These are phyloP conservation scores for Fusarium compactum DNA, from an alignment of 2,329 filamentous ascomycete species.

Conservation along the genomic window DNA sequence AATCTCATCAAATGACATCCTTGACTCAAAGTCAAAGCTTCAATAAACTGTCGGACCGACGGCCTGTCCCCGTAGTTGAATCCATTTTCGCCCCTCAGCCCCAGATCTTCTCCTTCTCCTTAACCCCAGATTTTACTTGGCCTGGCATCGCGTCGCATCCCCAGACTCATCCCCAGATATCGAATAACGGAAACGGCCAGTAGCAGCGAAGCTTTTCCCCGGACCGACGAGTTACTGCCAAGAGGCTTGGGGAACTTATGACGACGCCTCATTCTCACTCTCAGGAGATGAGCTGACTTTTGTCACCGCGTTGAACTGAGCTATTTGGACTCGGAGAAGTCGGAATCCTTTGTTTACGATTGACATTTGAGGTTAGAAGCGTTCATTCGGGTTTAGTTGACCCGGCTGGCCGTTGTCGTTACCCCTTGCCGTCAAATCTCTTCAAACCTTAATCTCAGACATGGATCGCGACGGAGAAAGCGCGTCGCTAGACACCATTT, in stretches of 20 bases:
- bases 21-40: conserved; percentile 1
- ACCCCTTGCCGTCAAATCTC: neutral
- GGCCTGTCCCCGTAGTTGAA: neutral
- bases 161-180: conserved; percentile 15
- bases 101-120: conserved; percentile 33
- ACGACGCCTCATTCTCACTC: conserved; percentile 12
- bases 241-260: conserved; percentile 14
- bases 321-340: neutral
- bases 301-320: neutral
- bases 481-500: conserved; percentile 13
- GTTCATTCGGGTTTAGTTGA: neutral
- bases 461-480: conserved; percentile 22
- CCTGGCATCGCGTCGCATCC: conserved; percentile 12
- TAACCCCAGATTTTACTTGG: conserved; percentile 37
- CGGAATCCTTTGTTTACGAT: neutral
- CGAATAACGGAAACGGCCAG: neutral
- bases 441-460: conserved; percentile 5
- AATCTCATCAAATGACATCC: neutral
- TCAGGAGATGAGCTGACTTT: conserved; percentile 12
- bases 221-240: conserved; percentile 18
- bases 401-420: neutral
- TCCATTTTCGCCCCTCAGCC: conserved; percentile 21
- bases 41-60: conserved; percentile 28
- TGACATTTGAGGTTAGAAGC: neutral
- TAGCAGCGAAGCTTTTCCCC: neutral